Evolutionary conservation across 345 rosid genomes (phyloP).

Genomic region (Citrus inodora): DNA sequence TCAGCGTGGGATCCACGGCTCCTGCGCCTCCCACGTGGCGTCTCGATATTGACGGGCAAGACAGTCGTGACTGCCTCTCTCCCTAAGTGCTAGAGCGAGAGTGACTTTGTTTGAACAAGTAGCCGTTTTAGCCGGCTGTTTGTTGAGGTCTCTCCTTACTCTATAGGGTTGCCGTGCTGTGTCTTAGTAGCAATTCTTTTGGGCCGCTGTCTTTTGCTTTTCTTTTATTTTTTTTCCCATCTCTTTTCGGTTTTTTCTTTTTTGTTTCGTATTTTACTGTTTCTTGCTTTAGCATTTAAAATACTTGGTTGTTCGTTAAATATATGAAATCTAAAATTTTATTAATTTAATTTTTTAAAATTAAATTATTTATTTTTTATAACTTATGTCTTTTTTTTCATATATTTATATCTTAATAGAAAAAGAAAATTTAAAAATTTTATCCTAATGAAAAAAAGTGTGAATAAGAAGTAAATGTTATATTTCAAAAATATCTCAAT

Average conservation of each 20-base stretch:
- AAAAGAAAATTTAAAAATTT: too few species aligned
- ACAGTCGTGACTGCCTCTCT: slow-evolving; percentile 36
- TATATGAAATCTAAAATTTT: too few species aligned
- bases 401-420: too few species aligned
- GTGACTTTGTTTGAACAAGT: neutral
- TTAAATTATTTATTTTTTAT: too few species aligned
- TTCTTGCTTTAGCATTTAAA: neutral
- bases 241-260: too few species aligned
- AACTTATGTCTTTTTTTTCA: too few species aligned
- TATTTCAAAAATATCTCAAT: too few species aligned
- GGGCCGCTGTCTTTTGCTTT: neutral
- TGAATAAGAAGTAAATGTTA: too few species aligned
- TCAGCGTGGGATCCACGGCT: slow-evolving; percentile 35
- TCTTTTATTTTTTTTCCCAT: neutral
- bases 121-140: slow-evolving; percentile 7
- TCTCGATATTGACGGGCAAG: slow-evolving; percentile 22
- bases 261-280: neutral
- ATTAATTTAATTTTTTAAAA: neutral
- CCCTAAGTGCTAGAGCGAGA: too few species aligned
- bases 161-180: neutral
- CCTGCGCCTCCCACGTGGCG: slow-evolving; percentile 39
- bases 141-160: too few species aligned
- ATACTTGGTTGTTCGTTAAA: too few species aligned
- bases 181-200: neutral
- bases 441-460: accelerated